Percentiles rank a stretch among this genome's conserved stretches.
phyloP scores from a whole-genome alignment of 108 stramenopile genomes.

The Nannochloropsis salina region DNA sequence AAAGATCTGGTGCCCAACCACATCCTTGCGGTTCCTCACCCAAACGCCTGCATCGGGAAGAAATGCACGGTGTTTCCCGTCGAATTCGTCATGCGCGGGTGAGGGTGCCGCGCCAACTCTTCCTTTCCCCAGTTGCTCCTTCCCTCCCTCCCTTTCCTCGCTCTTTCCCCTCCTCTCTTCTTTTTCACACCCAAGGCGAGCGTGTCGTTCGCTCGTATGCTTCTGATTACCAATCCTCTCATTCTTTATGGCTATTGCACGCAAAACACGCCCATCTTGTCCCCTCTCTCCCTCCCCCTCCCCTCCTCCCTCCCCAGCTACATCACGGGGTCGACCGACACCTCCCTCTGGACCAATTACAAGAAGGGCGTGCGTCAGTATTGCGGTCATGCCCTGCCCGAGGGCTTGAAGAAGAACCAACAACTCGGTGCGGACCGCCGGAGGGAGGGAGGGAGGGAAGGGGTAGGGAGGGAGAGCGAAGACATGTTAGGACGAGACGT shows the following conservation, averaged over 20 bases:
- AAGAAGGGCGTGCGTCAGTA: constrained; percentile 80
- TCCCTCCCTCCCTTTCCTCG: neutral
- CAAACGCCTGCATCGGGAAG: constrained; percentile 80
- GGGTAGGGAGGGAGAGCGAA: neutral
- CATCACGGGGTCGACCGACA: constrained; percentile 90
- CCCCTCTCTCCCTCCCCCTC: neutral
- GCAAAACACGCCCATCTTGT: neutral
- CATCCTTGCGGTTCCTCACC: constrained; percentile 75
- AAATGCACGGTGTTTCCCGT: constrained; percentile 92
- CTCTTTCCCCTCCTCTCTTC: neutral
- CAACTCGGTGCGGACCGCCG: neutral
- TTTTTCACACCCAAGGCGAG: neutral
- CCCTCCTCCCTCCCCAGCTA: constrained; percentile 54
- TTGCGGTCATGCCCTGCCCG: constrained; percentile 87
- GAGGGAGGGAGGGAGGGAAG: neutral
- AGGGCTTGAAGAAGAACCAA: constrained; percentile 80
- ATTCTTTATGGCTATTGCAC: too few relatives aligned
- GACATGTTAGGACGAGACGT: neutral
- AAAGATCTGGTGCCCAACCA: constrained; percentile 86
- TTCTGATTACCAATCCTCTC: too few relatives aligned
- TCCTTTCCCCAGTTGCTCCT: neutral
- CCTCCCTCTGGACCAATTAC: constrained; percentile 98
- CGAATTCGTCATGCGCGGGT: constrained; percentile 86
- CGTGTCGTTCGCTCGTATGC: neutral
- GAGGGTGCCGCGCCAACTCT: neutral